Base-by-base conservation (phyloP, 2,329 filamentous ascomycete genomes). In the Cryphonectria parasitica region DNA sequence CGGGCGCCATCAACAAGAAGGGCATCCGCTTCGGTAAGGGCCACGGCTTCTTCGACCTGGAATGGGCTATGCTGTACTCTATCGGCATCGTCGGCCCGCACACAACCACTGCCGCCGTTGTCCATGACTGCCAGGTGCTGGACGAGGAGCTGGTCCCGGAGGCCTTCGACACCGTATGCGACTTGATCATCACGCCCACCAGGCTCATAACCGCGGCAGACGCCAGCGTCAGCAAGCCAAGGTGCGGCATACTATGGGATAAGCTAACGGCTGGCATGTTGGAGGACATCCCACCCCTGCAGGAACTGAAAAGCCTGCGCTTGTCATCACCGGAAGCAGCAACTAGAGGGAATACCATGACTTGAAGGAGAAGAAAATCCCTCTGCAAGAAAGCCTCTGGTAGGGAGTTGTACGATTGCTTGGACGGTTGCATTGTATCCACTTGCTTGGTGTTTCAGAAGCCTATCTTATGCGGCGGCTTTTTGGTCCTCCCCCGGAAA, bases 71-170 rank as follows among this genome's bases (percentile, higher is more conserved):
- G 74, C 74, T 84, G 36, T 77, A 76, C 36, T 77, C 78, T 25
- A 73, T 81, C 17, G 77, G 78, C 5, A 72, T 78, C 15, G 75
- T 83, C 8, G 68, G 67, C 5, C 19, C 64, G 7, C 62, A 72
- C 2, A 77, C 78, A 6, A 74, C 75, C 0, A 79, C 79, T 2
- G 75, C 80, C 1, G 79, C 78, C 7, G 68, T 83, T 7, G 81
- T 80, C 10, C 82, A 84, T 73, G 76, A 78, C 25, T 83, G 81
- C 68, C 82, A 84, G 74, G 77, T 83, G 13, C 74, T 84, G 34
- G 76, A 80, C 28, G 69, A 63, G 22, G 78, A 80, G 68, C 75
- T 82, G 22, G 61, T 68, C 3, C 77, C 76, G 2, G 80, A 82
- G 64, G 71, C 73, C 0, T 82, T 79, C 66, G 81, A 83, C 72